These are phyloP conservation scores for Suillus occidentalis DNA, from an alignment of 768 basidiomycete species.

Conservation along the genomic window DNA sequence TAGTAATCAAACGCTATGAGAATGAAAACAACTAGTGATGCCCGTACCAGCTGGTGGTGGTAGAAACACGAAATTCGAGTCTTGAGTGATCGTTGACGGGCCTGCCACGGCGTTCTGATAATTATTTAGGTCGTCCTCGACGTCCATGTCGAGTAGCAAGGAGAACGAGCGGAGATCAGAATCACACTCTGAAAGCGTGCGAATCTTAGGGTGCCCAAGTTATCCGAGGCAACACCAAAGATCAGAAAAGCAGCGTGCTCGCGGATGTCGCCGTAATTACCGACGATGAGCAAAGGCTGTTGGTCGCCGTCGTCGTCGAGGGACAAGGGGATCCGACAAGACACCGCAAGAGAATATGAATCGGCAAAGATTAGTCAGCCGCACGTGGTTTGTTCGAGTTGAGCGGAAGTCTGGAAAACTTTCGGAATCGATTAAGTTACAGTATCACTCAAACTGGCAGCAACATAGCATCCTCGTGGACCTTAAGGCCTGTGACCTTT, in stretches of 20 bases:
- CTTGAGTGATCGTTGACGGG: slow-evolving; percentile 45
- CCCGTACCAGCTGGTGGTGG: slow-evolving; percentile 34
- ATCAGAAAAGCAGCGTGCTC: not conserved
- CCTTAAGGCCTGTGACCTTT: not conserved
- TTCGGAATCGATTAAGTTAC: not conserved
- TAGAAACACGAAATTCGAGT: slow-evolving; percentile 24
- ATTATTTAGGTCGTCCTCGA: slow-evolving; percentile 25
- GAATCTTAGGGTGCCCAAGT: slow-evolving; percentile 19
- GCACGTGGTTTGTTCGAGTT: slow-evolving; percentile 23
- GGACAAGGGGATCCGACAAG: slow-evolving; percentile 38
- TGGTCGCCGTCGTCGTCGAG: slow-evolving; percentile 31
- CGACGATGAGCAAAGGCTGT: slow-evolving; percentile 29
- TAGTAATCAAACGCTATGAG: slow-evolving; percentile 2
- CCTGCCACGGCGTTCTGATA: slow-evolving; percentile 61
- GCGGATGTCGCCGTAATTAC: slow-evolving; percentile 24
- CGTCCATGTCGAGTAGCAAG: slow-evolving; percentile 29
- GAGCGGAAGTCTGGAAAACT: no score
- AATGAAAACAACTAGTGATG: slow-evolving; percentile 10
- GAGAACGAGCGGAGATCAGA: slow-evolving; percentile 25
- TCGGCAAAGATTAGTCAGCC: slow-evolving; percentile 28
- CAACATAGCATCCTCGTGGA: not conserved
- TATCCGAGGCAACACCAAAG: not conserved
- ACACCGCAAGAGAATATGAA: slow-evolving; percentile 19
- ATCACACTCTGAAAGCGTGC: slow-evolving; percentile 15
- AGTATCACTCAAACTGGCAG: not conserved